Percentiles rank a stretch among this genome's conserved stretches.
Conservation (phyloP, 1,284 basidiomycete species). For the Agaricales sp. region DNA sequence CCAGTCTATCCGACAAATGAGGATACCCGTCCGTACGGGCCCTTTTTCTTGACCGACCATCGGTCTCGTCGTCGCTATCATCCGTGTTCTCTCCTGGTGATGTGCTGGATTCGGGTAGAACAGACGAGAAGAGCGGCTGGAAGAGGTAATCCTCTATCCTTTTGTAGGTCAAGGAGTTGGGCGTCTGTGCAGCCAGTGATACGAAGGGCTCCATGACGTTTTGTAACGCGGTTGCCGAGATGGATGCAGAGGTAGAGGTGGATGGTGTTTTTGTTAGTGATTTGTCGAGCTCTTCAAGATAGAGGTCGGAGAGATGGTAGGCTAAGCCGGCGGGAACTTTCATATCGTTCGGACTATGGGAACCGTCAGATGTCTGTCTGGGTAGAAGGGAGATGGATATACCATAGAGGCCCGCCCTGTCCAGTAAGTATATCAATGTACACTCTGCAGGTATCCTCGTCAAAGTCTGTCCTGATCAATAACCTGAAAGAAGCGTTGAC, state of each 20-base stretch:
- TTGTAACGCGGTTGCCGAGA: neutral
- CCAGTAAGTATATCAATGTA: constrained; percentile 61
- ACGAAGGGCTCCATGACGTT: neutral
- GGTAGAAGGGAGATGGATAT: constrained; percentile 15
- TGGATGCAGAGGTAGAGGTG: constrained; percentile 3
- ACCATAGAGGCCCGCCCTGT: constrained; percentile 74
- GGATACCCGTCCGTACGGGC: neutral
- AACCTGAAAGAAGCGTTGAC: constrained; percentile 80
- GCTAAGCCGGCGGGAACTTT: constrained; percentile 72
- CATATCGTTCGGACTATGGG: constrained; percentile 54
- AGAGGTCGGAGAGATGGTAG: constrained; percentile 87
- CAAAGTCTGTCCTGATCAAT: constrained; percentile 66
- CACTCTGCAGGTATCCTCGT: constrained; percentile 36
- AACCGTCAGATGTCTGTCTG: constrained; percentile 5
- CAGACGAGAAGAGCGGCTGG: neutral
- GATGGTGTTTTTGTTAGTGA: constrained; percentile 26
- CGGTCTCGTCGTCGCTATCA: neutral
- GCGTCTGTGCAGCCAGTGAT: neutral
- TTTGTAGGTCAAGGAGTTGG: constrained; percentile 3
- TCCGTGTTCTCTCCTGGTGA: neutral
- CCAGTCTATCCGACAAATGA: neutral
- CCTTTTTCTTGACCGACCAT: neutral
- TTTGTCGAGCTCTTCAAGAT: constrained; percentile 85
- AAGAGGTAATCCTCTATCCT: neutral
- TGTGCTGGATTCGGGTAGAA: neutral